phyloP scores from a whole-genome alignment of 2,329 filamentous ascomycete genomes.

The Talaromyces funiculosus region DNA sequence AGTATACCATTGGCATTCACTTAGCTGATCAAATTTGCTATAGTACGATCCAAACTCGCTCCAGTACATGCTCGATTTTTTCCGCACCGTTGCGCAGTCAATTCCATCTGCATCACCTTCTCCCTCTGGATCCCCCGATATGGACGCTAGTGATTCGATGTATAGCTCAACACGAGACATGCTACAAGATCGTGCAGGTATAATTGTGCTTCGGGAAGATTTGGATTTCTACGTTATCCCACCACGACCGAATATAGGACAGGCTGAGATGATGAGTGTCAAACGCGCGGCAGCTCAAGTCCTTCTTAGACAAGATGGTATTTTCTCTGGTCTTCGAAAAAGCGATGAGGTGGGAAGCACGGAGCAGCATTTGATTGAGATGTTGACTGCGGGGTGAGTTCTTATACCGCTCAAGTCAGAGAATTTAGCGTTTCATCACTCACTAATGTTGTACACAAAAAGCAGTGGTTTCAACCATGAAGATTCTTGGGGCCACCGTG shows the following conservation, averaged over 20 bases:
- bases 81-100: constrained; percentile 91
- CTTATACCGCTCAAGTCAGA: not conserved
- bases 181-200: constrained; percentile 83
- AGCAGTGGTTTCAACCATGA: constrained; percentile 90
- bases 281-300: constrained; percentile 86
- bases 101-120: constrained; percentile 66
- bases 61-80: constrained; percentile 99
- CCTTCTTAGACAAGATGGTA: constrained; percentile 83
- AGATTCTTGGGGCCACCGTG: constrained; percentile 90
- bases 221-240: constrained; percentile 97
- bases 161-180: constrained; percentile 66
- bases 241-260: constrained; percentile 73
- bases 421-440: not conserved
- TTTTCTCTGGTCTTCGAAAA: constrained; percentile 90
- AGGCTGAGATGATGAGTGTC: constrained; percentile 88
- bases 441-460: not conserved
- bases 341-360: constrained; percentile 95
- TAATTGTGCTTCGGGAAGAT: constrained; percentile 93
- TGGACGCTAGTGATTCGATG: constrained; percentile 67
- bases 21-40: constrained; percentile 10
- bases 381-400: constrained; percentile 92
- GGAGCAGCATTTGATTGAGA: constrained; percentile 97
- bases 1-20: not conserved
- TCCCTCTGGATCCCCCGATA: constrained; percentile 55
- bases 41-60: constrained; percentile 96